Conservation (phyloP, 495 filamentous ascomycete genomes). For the Penicillium tannophilum region DNA sequence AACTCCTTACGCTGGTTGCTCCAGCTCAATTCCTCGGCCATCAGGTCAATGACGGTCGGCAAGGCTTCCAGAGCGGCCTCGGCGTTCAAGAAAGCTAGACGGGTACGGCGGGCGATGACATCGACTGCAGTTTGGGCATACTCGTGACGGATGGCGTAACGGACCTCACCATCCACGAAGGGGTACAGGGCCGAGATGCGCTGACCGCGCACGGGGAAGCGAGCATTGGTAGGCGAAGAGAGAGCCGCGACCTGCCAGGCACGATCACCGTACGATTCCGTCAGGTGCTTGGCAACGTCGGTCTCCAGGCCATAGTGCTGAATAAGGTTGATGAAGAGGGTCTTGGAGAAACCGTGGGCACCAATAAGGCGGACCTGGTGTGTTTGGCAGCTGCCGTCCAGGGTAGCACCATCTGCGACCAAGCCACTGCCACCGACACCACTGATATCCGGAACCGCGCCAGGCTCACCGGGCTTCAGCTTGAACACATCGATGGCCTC, state of each 20-base stretch:
- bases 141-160: slow-evolving; percentile 87
- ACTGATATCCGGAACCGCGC: slow-evolving; percentile 68
- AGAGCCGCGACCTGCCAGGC: slow-evolving; percentile 94
- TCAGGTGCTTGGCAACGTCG: slow-evolving; percentile 90
- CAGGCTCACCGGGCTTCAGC: slow-evolving; percentile 62
- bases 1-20: slow-evolving; percentile 68
- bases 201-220: slow-evolving; percentile 86
- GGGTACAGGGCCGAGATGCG: slow-evolving; percentile 84
- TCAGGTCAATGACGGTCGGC: slow-evolving; percentile 87
- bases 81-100: slow-evolving; percentile 92
- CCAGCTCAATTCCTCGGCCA: slow-evolving; percentile 89
- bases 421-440: slow-evolving; percentile 67
- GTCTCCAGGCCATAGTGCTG: slow-evolving; percentile 97
- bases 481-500: slow-evolving; percentile 78
- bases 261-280: slow-evolving; percentile 87
- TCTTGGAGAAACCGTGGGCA: slow-evolving; percentile 92
- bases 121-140: slow-evolving; percentile 95
- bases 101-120: slow-evolving; percentile 82
- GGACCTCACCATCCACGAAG: slow-evolving; percentile 94
- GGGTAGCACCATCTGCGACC: slow-evolving; percentile 69
- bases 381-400: slow-evolving; percentile 89
- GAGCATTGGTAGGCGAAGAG: slow-evolving; percentile 74
- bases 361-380: slow-evolving; percentile 88
- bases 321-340: slow-evolving; percentile 97
- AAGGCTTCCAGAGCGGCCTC: slow-evolving; percentile 92